Conservation (phyloP, 2,329 filamentous ascomycete species). For the Aspergillus tamarii region DNA sequence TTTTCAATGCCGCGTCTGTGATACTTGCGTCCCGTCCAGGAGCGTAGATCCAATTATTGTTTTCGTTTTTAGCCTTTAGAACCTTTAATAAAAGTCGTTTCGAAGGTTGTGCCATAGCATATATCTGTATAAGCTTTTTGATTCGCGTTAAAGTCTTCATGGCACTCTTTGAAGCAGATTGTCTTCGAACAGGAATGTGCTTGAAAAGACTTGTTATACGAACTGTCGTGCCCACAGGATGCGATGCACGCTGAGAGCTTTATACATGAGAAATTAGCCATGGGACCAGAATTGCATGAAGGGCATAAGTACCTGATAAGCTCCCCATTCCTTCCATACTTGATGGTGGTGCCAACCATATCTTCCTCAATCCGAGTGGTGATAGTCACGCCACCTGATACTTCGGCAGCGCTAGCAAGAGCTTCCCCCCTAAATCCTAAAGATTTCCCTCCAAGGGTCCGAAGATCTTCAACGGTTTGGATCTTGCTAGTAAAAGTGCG, state of each 20-base stretch:
- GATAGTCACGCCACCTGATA: constrained; percentile 57
- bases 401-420: constrained; percentile 63
- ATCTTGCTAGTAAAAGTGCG: constrained; percentile 69
- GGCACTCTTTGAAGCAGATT: constrained; percentile 56
- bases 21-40: constrained; percentile 53
- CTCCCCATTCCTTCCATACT: constrained; percentile 55
- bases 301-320: constrained; percentile 44
- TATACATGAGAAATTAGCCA: neutral
- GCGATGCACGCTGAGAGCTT: constrained; percentile 49
- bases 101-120: constrained; percentile 61
- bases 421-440: constrained; percentile 69
- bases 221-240: constrained; percentile 64
- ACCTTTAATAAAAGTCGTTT: constrained; percentile 60
- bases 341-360: constrained; percentile 54
- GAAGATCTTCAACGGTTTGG: constrained; percentile 58
- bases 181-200: constrained; percentile 61
- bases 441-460: constrained; percentile 56
- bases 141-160: constrained; percentile 55
- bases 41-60: constrained; percentile 63
- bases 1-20: constrained; percentile 59
- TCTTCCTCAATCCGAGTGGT: constrained; percentile 63
- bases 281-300: neutral
- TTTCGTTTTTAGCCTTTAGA: constrained; percentile 63
- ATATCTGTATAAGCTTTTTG: constrained; percentile 59
- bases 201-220: constrained; percentile 61